These are phyloP conservation scores for Pigoraptor vietnamica DNA, from an alignment of 78 protist genomes.

Conservation along the genomic window DNA sequence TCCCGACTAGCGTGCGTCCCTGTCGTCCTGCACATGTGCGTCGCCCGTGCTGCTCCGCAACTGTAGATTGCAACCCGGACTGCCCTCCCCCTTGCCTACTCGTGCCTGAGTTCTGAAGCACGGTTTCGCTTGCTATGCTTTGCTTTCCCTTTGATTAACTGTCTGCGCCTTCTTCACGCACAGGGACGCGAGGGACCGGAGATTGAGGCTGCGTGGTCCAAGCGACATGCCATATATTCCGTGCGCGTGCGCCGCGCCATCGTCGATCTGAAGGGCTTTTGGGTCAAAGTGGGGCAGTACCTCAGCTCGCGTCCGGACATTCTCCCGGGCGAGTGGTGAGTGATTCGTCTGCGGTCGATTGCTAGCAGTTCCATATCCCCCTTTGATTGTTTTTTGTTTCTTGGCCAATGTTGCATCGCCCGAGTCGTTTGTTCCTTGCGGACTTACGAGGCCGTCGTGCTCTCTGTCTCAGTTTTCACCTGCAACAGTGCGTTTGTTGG, in stretches of 20 bases:
- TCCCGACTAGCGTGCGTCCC: no score
- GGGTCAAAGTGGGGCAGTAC: conserved; percentile 20
- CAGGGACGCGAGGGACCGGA: not conserved
- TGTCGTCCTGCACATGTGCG: no score
- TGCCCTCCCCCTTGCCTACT: not conserved
- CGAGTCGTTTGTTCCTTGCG: no score
- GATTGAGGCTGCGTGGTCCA: not conserved
- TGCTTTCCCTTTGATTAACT: not conserved
- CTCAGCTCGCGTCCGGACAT: not conserved
- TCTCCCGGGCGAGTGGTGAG: not conserved
- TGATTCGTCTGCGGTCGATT: not conserved
- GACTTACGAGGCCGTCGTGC: no score
- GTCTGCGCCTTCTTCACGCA: not conserved
- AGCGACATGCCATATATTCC: not conserved
- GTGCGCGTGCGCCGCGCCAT: not conserved
- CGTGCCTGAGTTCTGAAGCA: not conserved
- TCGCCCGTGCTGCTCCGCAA: no score
- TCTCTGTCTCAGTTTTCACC: no score
- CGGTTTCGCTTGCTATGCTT: not conserved
- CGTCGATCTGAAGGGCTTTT: not conserved
- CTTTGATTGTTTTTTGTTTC: not conserved
- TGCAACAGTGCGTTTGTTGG: no score
- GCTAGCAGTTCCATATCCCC: not conserved
- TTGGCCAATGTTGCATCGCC: not conserved
- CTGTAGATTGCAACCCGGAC: no score